phyloP scores from a whole-genome alignment of 192 early-diverging fungal species.

The Backusella psychrophila region DNA sequence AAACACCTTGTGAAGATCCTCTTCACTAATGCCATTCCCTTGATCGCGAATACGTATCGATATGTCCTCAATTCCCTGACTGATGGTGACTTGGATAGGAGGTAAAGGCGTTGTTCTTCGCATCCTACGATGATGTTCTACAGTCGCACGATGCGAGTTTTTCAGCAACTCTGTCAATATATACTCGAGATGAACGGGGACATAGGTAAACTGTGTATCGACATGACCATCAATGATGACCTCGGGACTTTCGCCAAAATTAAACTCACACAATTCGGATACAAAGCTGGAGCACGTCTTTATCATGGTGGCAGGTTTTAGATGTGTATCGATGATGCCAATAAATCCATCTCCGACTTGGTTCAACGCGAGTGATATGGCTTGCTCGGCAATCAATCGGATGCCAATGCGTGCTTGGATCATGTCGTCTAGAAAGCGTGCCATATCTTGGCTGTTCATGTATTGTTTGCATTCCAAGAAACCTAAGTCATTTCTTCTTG shows the following conservation, averaged over 20 bases:
- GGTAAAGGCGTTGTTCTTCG: conserved; percentile 47
- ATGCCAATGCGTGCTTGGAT: conserved; percentile 92
- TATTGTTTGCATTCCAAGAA: conserved; percentile 90
- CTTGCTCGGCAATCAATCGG: conserved; percentile 91
- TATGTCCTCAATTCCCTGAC: conserved; percentile 73
- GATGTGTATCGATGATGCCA: conserved; percentile 82
- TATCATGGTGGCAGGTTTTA: conserved; percentile 66
- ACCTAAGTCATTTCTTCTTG: conserved; percentile 37
- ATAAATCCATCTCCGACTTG: conserved; percentile 54
- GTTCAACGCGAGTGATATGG: conserved; percentile 68
- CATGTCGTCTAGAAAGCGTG: conserved; percentile 80
- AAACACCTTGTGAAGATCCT: conserved; percentile 78
- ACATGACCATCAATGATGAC: conserved; percentile 66
- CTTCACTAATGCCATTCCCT: conserved; percentile 83
- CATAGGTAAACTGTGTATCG: conserved; percentile 74
- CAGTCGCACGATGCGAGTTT: conserved; percentile 87
- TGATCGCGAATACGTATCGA: conserved; percentile 87
- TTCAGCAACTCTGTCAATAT: conserved; percentile 90
- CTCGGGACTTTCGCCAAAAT: conserved; percentile 82
- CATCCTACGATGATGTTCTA: conserved; percentile 57
- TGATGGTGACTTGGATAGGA: conserved; percentile 86
- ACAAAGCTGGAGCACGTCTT: conserved; percentile 70
- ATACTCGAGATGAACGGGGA: conserved; percentile 92
- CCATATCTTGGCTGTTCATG: conserved; percentile 67
- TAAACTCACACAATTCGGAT: conserved; percentile 84